Base-by-base conservation (phyloP, 2,329 filamentous ascomycete genomes). In the Claviceps sp. region DNA sequence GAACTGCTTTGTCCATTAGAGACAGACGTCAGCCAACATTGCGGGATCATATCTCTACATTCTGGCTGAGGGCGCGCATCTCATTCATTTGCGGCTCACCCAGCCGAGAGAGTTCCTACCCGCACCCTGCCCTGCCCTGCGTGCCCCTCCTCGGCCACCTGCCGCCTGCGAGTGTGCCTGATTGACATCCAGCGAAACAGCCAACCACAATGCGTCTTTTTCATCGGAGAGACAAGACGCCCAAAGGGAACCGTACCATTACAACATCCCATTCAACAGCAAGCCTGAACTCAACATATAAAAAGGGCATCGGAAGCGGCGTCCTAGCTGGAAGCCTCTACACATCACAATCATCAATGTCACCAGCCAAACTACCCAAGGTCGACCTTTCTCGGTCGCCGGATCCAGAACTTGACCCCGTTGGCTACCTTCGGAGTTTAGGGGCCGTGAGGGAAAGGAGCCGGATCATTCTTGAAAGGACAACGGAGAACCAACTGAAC, bases 341-440 rank as follows among this genome's bases (percentile, higher is more conserved):
- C 41, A 66, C 53, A 58, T 43, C 61, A 11, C 56, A 73, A 54
- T 72, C 75, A 11, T 74, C 76, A 46, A 76, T 78, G 64, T 73
- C 75, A 38, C 73, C 65, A 54, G 63, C 66, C 58, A 73, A 69
- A 56, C 77, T 90, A 58, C 82, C 85, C 59, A 86, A 89, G 67
- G 76, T 94, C 61, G 80, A 88, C 57, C 78, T 97, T 47, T 87
- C 91, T 48, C 84, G 82, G 62, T 82, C 89, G 16, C 90, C 91
- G 30, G 90, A 97, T 69, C 90, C 91, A 61, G 78, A 84, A 56
- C 75, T 91, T 59, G 88, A 97, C 65, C 90, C 91, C 20, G 88
- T 86, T 24, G 90, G 84, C 55, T 97, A 97, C 69, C 78, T 98
- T 62, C 82, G 87, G 64, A 96, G 89, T 70, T 81, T 97, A 62